Evolutionary conservation across 164 flowering plant genomes (phyloP).

Genomic region (Sextonia rubra): DNA sequence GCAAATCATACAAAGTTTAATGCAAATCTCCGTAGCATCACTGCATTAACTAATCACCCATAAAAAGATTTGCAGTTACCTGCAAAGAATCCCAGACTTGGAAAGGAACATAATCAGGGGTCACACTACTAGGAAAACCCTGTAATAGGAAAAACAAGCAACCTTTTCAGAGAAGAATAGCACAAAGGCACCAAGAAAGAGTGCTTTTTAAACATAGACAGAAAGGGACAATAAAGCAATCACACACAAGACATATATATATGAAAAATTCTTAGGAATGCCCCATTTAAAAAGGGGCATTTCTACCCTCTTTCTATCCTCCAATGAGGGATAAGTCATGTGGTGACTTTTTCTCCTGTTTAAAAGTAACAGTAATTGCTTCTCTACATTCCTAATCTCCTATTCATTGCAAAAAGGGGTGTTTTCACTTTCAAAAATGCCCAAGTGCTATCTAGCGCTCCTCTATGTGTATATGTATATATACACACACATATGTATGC

Average conservation of each 20-base stretch:
- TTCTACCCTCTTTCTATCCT: too few relatives aligned
- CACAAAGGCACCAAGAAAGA: neutral
- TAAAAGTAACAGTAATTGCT: too few relatives aligned
- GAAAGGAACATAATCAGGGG: slow-evolving; percentile 87
- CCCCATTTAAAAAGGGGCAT: too few relatives aligned
- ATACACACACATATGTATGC: too few relatives aligned
- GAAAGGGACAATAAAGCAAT: neutral
- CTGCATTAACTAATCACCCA: neutral
- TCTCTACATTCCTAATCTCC: too few relatives aligned
- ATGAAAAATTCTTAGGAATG: too few relatives aligned
- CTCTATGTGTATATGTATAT: too few relatives aligned
- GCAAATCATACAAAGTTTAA: neutral
- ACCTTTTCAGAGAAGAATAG: neutral
- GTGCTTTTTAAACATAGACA: neutral
- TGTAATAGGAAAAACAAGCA: slow-evolving; percentile 23
- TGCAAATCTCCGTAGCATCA: neutral
- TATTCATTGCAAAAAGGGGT: too few relatives aligned
- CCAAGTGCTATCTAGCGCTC: too few relatives aligned
- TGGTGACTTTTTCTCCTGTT: too few relatives aligned
- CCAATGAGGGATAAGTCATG: too few relatives aligned
- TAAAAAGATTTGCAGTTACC: slow-evolving; percentile 30
- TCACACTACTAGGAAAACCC: slow-evolving; percentile 95
- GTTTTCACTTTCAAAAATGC: too few relatives aligned
- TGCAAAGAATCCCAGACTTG: slow-evolving; percentile 95
- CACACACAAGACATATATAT: neutral